Base-by-base conservation (phyloP, 148 eudicot species). In the Persicaria tinctoria region DNA sequence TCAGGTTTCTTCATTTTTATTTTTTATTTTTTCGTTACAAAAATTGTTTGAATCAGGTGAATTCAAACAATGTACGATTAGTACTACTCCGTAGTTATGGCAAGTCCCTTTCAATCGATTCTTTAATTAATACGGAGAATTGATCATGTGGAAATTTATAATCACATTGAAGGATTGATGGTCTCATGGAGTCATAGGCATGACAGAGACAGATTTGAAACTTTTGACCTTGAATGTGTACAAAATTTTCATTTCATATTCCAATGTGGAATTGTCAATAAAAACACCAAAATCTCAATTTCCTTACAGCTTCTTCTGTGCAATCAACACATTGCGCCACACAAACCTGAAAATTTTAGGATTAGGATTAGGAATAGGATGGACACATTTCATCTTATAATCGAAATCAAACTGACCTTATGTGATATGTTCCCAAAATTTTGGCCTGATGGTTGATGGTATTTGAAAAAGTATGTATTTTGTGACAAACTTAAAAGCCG, bases 1-100 rank as follows among this genome's bases (percentile, higher is more conserved):
- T 82, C 90, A 87, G 85, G 93, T 84, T 2, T 62, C 27, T 9
- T 8, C 8, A 4, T 23, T 16, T 72, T 63, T 16, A 38, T 12
- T 64, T 64, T 13, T 64, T 32, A 3, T 11, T 27, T 64, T 41
- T 64, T 32, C 41, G 2, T 6, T 0, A 64, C 4, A 5, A 0
- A 38, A 64, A n/a, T 32, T 41, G 46, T 41, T 64, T 14, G 70
- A 38, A 38, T 46, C 70, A 5, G 4, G 70, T 38, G 46, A 64
- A n/a, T 11, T 38, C 41, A 27, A 63, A 63, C 32, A 63, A 63
- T 32, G 41, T 32, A 32, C 41, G 41, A 32, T 32, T 32, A 32
- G 41, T 32, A 32, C 41, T 32, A 32, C 41, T 32, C 41, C 41
- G 17, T 18, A 63, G 45, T 32, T 32, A 32, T 32, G 41, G 45